Evolutionary conservation across 179 eudicot genomes (phyloP), one percentile per base, ranked within the genome.

Genomic region (Corrigiola litoralis): DNA sequence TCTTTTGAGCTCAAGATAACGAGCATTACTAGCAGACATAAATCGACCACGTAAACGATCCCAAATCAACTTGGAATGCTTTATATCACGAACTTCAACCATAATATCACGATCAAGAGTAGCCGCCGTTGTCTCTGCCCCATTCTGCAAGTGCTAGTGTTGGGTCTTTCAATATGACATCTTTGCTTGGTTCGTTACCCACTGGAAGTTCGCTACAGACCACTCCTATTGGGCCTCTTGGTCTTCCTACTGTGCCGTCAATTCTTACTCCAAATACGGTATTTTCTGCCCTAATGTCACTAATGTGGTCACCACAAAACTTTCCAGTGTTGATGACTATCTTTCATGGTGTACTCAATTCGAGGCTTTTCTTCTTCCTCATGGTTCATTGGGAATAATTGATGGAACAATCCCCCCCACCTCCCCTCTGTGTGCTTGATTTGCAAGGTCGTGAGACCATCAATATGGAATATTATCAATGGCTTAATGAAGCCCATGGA

Each of bases 1-100:
- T 1, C 53, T 25, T 18, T 61, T 61, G 1, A 61, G 21, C 11
- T 42, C 66, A 40, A 61, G 28, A 0, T 41, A 29, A 6, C 41
- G 40, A 42, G 61, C 42, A 27, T 37, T 37, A 23, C 61, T 38
- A 37, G 63, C 63, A 58, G 32, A 18, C 63, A 58, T 58, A 5
- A 58, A 58, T 0, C 48, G 47, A 24, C 1, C 11, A 20, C 38
- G 47, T 1, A 58, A 5, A 1, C 33, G 47, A 21, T 37, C 47
- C 63, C 62, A 58, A 58, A 58, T 10, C 0, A 1, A 2, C 6
- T 3, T 47, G 10, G 48, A 58, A 3, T 17, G 38, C 1, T 24
- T 27, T 0, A 21, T 18, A 38, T 38, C 47, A 38, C 38, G 47
- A 3, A 58, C 33, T 1, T 58, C 46, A 8, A 58, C 63, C 2